Conservation (phyloP, 1,284 basidiomycete species). For the Melampsora americana region DNA sequence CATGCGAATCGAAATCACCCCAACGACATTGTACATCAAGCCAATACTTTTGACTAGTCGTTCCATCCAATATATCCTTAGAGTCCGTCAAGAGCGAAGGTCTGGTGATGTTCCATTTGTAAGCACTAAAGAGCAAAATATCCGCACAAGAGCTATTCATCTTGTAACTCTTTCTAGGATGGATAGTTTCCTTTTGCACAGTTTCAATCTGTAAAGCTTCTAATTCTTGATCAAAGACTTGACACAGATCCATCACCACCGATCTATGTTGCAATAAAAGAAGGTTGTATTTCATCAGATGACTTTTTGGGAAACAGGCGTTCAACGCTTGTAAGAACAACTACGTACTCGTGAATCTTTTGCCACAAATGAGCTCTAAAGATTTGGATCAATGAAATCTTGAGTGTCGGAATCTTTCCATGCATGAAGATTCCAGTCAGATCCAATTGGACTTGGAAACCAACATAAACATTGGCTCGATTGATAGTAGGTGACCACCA, state of each 20-base stretch:
- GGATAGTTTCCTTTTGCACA: slow-evolving; percentile 98
- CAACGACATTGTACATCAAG: slow-evolving; percentile 93
- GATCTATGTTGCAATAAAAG: slow-evolving; percentile 21
- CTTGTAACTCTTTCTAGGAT: slow-evolving; percentile 98
- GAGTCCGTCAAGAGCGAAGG: slow-evolving; percentile 93
- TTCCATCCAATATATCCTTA: slow-evolving; percentile 94
- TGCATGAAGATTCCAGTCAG: slow-evolving; percentile 94
- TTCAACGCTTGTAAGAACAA: slow-evolving; percentile 32
- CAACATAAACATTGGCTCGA: slow-evolving; percentile 96
- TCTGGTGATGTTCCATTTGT: slow-evolving; percentile 90
- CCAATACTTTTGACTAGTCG: slow-evolving; percentile 98
- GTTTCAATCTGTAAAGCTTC: slow-evolving; percentile 98
- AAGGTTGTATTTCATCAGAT: not conserved
- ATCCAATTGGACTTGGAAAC: slow-evolving; percentile 99
- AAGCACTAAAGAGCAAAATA: slow-evolving; percentile 78
- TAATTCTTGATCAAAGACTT: slow-evolving; percentile 98
- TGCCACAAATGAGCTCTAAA: slow-evolving; percentile 99
- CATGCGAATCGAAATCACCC: slow-evolving; percentile 99
- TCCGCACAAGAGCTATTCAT: slow-evolving; percentile 89
- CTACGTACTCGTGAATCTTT: slow-evolving; percentile 66
- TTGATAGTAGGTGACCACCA: slow-evolving; percentile 99
- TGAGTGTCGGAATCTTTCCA: slow-evolving; percentile 95
- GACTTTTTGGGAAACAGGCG: not conserved
- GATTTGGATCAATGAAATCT: slow-evolving; percentile 97
- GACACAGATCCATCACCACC: slow-evolving; percentile 62